Evolutionary conservation across 768 basidiomycete genomes (phyloP), one percentile per base, ranked within the genome.

Genomic region (Lentinula boryana): DNA sequence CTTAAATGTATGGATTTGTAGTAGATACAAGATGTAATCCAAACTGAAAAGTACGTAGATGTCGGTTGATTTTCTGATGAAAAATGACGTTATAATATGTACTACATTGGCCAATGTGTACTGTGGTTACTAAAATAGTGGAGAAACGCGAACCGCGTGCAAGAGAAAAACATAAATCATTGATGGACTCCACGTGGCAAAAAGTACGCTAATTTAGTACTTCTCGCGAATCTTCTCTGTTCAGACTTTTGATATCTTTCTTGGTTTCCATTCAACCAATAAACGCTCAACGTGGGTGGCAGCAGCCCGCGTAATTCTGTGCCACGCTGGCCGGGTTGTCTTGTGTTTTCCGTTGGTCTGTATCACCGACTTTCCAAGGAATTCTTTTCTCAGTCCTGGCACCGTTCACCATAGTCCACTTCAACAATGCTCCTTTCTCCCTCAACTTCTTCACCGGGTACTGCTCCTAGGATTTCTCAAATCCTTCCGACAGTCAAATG

Each of bases 401-500:
- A 16, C 21, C 46, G 18, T 10, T 48, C 46, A 48, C 46, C 18
- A 21, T 54, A 35, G n/a, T 35, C 12, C 5, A 10, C n/a, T 18
- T n/a, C 53, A 4, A 38, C 40, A 33, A 54, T 54, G 53, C 53
- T 54, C 35, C 33, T 54, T 21, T 54, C 53, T 54, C 18, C 53
- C 12, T 54, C 53, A 18, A 3, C 33, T 4, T 43, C 55, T 5
- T 56, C 55, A 15, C 27, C 36, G 8, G 38, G 38, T 18, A 40
- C 36, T 3, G 18, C 40, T 23, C 38, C 55, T 10, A 27, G 55
- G 23, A 78, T 83, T n/a, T 92, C 91, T 23, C 85, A 92, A 71
- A 71, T 88, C 53, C 78, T 96, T 9, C 92, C 94, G 5, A 78
- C 86, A 2, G 88, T 95, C 62, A 95, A 89, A 70, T 97, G 94